Conservation (phyloP, 2,329 filamentous ascomycete species). For the Stemphylium beticola region DNA sequence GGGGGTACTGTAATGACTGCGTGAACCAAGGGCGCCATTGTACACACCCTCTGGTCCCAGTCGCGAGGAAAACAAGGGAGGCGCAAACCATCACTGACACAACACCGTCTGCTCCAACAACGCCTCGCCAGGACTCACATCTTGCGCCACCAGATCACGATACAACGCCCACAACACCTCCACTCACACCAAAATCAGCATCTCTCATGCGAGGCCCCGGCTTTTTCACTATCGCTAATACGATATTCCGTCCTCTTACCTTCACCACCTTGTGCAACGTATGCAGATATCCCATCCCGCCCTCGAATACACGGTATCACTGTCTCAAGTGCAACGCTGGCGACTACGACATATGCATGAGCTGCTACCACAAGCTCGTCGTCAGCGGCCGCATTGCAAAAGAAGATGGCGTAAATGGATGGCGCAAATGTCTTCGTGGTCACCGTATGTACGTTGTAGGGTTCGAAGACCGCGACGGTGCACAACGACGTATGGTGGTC, state of each 20-base stretch:
- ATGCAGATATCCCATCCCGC: conserved; percentile 74
- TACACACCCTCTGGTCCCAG: conserved; percentile 78
- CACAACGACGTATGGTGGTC: conserved; percentile 71
- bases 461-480: conserved; percentile 72
- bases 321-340: conserved; percentile 78
- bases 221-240: conserved; percentile 42
- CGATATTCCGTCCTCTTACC: conserved; percentile 68
- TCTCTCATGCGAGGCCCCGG: conserved; percentile 50
- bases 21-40: conserved; percentile 84
- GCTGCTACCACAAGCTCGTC: conserved; percentile 76
- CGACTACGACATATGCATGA: conserved; percentile 85
- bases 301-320: conserved; percentile 75
- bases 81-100: conserved; percentile 7
- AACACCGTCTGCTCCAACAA: conserved; percentile 20
- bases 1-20: conserved; percentile 90
- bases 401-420: conserved; percentile 80
- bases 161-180: conserved; percentile 42
- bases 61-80: conserved; percentile 64
- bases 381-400: conserved; percentile 68
- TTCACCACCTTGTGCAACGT: conserved; percentile 81
- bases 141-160: conserved; percentile 37
- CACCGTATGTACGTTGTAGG: conserved; percentile 85
- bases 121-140: conserved; percentile 25
- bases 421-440: conserved; percentile 79
- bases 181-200: conserved; percentile 50